These are phyloP conservation scores for Hirsutella thompsonii DNA, from an alignment of 2,329 filamentous ascomycete genomes.

Conservation along the genomic window DNA sequence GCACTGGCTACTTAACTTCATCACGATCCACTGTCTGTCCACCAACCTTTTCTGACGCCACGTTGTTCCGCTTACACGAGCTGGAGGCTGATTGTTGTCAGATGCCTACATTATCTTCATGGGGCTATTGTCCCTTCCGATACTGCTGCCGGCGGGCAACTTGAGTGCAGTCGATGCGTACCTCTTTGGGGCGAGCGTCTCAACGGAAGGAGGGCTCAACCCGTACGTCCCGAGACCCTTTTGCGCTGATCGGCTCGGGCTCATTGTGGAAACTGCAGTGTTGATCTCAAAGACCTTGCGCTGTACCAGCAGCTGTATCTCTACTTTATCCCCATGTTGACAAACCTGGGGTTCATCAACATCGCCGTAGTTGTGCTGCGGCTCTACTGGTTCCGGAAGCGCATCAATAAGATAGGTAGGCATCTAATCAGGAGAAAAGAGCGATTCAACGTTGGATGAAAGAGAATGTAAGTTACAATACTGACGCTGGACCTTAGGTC, in stretches of 20 bases:
- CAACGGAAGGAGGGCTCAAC: constrained; percentile 37
- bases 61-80: not conserved
- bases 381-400: constrained; percentile 34
- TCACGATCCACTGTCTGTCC: constrained; percentile 1
- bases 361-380: constrained; percentile 33
- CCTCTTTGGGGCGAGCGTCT: constrained; percentile 34
- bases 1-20: not conserved
- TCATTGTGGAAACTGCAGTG: constrained; percentile 14
- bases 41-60: no score
- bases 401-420: constrained; percentile 24
- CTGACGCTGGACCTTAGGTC: no score
- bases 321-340: constrained; percentile 35
- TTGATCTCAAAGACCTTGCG: constrained; percentile 34
- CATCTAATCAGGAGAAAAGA: not conserved
- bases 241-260: no score
- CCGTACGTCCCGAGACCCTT: constrained; percentile 20
- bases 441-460: not conserved
- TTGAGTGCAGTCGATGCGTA: constrained; percentile 27
- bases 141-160: constrained; percentile 1
- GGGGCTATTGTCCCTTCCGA: constrained; percentile 3
- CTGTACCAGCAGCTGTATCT: constrained; percentile 38
- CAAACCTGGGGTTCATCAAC: constrained; percentile 36
- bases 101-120: constrained; percentile 1
- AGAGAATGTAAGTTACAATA: no score
- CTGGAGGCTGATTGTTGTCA: not conserved